These are phyloP conservation scores for Oryza brachyantha DNA, from an alignment of 176 grass and related monocot genomes.

Conservation along the genomic window DNA sequence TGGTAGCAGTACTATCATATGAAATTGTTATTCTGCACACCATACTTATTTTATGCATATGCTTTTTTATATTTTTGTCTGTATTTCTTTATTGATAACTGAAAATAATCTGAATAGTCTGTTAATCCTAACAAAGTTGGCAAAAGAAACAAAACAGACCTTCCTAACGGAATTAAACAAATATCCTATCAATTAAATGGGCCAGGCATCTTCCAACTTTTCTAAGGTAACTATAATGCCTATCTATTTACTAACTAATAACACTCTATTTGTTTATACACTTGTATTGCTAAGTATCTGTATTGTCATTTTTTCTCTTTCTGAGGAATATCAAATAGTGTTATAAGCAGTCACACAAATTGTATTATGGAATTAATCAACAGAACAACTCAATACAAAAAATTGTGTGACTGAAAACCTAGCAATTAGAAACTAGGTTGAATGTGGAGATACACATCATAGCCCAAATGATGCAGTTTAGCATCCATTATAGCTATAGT, in stretches of 20 bases:
- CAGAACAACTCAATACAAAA: neutral
- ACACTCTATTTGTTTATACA: neutral
- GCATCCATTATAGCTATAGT: neutral
- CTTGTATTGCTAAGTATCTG: neutral
- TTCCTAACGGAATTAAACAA: conserved; percentile 48
- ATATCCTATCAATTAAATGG: conserved; percentile 37
- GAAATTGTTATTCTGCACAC: neutral
- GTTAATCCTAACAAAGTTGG: conserved; percentile 46
- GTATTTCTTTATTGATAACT: neutral
- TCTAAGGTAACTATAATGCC: conserved; percentile 35
- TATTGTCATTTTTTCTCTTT: neutral
- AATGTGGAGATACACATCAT: neutral
- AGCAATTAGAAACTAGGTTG: neutral
- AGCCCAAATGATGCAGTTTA: neutral
- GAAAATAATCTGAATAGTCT: conserved; percentile 31
- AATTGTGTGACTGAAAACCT: neutral
- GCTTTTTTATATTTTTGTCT: neutral
- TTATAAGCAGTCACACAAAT: neutral
- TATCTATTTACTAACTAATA: neutral
- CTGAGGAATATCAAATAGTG: neutral
- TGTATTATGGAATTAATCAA: neutral
- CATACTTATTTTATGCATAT: neutral
- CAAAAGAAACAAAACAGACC: conserved; percentile 66
- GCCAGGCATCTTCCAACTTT: conserved; percentile 29
- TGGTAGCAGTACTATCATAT: neutral